These are phyloP conservation scores for Pseudonitzschia multiseries DNA, from an alignment of 108 stramenopile species.

Conservation along the genomic window DNA sequence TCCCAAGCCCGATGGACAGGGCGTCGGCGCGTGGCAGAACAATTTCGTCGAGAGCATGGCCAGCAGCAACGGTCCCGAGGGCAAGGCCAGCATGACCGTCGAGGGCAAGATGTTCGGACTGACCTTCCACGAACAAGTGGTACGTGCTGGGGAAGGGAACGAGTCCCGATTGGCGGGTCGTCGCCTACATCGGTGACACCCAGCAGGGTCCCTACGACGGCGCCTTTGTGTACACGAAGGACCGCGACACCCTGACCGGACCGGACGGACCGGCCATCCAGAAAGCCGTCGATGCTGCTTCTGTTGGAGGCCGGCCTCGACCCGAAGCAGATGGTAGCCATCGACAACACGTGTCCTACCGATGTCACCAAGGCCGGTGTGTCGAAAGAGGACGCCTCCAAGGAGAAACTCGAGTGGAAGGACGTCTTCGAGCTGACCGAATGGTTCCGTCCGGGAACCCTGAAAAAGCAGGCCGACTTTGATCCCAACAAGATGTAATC, in stretches of 20 bases:
- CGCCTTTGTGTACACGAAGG: conserved; percentile 89
- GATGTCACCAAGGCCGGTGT: conserved; percentile 9
- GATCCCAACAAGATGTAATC: conserved; percentile 6
- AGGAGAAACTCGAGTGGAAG: conserved; percentile 10
- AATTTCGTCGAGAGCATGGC: conserved; percentile 84
- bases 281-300: not conserved
- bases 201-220: conserved; percentile 96
- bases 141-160: conserved; percentile 78
- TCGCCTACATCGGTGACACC: conserved; percentile 94
- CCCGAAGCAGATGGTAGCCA: not conserved
- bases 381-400: conserved; percentile 7
- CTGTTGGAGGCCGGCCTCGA: conserved; percentile 9
- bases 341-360: conserved; percentile 10
- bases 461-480: not conserved
- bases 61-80: conserved; percentile 33
- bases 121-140: conserved; percentile 92
- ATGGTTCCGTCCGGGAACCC: conserved; percentile 11
- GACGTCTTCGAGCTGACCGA: conserved; percentile 10
- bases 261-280: not conserved
- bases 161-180: conserved; percentile 81
- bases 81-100: conserved; percentile 75
- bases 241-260: conserved; percentile 18
- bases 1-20: conserved; percentile 66
- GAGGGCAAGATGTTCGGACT: conserved; percentile 94
- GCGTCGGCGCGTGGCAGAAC: conserved; percentile 92